Conservation (phyloP, 192 early-diverging fungal genomes). For the Coemansia sp. region DNA sequence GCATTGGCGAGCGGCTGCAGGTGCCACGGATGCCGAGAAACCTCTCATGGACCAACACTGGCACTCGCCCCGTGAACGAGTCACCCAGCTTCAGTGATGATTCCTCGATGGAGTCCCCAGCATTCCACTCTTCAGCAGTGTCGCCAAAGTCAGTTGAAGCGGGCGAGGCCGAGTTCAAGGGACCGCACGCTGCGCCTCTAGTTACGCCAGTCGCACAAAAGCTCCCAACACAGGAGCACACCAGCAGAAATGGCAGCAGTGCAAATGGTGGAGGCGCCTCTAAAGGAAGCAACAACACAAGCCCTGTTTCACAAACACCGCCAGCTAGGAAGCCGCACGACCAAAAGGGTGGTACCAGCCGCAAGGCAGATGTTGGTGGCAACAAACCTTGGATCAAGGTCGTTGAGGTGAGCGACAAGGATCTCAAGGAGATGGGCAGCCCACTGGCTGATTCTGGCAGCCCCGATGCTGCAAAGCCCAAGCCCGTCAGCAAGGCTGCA, state of each 20-base stretch:
- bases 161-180: slow-evolving; percentile 12
- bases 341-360: slow-evolving; percentile 8
- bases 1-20: slow-evolving; percentile 22
- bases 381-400: slow-evolving; percentile 52
- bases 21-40: slow-evolving; percentile 28
- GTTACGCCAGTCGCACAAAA: slow-evolving; percentile 37
- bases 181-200: slow-evolving; percentile 35
- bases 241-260: neutral
- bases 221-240: slow-evolving; percentile 19
- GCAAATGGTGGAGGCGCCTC: neutral
- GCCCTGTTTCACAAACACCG: neutral
- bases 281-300: slow-evolving; percentile 12
- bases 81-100: slow-evolving; percentile 36
- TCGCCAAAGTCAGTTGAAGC: slow-evolving; percentile 7
- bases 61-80: slow-evolving; percentile 11
- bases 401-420: slow-evolving; percentile 38
- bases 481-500: slow-evolving; percentile 23
- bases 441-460: slow-evolving; percentile 19
- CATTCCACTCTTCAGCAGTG: slow-evolving; percentile 5
- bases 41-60: slow-evolving; percentile 37
- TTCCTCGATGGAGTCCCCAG: slow-evolving; percentile 20
- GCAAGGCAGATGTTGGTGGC: slow-evolving; percentile 15
- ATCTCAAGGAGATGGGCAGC: slow-evolving; percentile 47
- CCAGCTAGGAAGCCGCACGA: slow-evolving; percentile 22
- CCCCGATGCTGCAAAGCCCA: slow-evolving; percentile 13